Percentiles rank a stretch among this genome's conserved stretches.
Conservation (phyloP, 768 basidiomycete genomes). For the Leccinum broughii region DNA sequence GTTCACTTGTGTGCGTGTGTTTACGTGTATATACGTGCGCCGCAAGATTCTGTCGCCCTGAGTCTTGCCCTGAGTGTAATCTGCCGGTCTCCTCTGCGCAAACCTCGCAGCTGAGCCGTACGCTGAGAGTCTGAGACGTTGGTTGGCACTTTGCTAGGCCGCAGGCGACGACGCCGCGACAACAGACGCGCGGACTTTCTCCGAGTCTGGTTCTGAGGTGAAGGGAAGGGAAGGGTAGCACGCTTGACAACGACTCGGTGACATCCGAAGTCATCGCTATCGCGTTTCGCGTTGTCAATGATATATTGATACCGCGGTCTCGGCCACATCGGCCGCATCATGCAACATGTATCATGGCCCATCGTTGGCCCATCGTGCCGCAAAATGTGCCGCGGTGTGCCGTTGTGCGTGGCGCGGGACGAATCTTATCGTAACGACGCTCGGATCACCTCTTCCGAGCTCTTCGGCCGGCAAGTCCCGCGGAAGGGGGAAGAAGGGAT, state of each 20-base stretch:
- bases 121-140: neutral
- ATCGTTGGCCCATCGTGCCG: neutral
- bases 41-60: neutral
- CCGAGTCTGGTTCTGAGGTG: too few species aligned
- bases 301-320: neutral
- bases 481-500: neutral
- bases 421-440: too few species aligned
- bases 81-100: neutral
- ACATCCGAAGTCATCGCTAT: neutral
- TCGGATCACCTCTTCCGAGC: neutral
- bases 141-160: too few species aligned
- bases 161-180: neutral
- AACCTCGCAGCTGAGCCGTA: neutral
- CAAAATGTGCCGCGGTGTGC: neutral
- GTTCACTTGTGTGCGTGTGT: neutral
- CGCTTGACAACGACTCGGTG: too few species aligned
- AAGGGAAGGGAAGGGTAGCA: neutral
- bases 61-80: too few species aligned
- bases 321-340: neutral
- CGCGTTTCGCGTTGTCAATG: neutral
- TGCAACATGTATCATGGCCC: neutral
- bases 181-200: too few species aligned
- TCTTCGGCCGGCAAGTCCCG: neutral
- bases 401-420: too few species aligned
- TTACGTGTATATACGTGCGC: neutral